Evolutionary conservation across 805 yeast genomes (phyloP), one percentile per base, ranked within the genome.

Genomic region (Metschnikowia lunata): DNA sequence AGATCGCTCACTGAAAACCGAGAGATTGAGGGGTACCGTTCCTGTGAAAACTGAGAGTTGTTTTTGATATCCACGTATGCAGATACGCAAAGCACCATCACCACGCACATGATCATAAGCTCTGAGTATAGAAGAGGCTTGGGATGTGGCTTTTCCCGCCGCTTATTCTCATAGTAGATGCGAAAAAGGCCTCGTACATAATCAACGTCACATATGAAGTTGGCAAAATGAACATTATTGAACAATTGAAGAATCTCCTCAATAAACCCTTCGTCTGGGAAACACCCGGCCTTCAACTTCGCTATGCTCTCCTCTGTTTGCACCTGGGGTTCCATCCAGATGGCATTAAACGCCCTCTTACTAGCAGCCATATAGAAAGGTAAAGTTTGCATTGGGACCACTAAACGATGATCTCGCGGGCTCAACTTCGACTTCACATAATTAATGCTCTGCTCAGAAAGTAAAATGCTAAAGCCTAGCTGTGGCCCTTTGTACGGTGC

Each of bases 61-160:
- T 27, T 40, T 13, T n/a, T 38, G 36, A 32, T 28, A 39, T 63
- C 64, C 29, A 61, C 47, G 15, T 55, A 55, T 3, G 51, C 51
- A 6, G 61, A 44, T 7, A 63, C 52, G 28, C 63, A 53, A 7
- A 69, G 44, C 29, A 63, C 50, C 29, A 69, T 39, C 0, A 59
- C 56, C 26, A 62, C 38, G 15, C 61, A 59, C 71, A 69, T 68
- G 8, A 61, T 51, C 46, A 69, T 52, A 30, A 63, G 52, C 40
- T 69, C 72, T 8, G 71, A 61, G 15, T 49, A 52, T 40, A 57
- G 58, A 40, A 66, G 59, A 15, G 36, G 43, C 34, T 51, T 51
- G 8, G 42, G 46, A 30, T 43, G 37, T 9, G 43, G 40, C 8
- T 26, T 18, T 18, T 18, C 23, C 4, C 23, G 23, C 23, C 23